These are phyloP conservation scores for Solanum sejunctum DNA, from an alignment of 257 asterid genomes.

Conservation along the genomic window DNA sequence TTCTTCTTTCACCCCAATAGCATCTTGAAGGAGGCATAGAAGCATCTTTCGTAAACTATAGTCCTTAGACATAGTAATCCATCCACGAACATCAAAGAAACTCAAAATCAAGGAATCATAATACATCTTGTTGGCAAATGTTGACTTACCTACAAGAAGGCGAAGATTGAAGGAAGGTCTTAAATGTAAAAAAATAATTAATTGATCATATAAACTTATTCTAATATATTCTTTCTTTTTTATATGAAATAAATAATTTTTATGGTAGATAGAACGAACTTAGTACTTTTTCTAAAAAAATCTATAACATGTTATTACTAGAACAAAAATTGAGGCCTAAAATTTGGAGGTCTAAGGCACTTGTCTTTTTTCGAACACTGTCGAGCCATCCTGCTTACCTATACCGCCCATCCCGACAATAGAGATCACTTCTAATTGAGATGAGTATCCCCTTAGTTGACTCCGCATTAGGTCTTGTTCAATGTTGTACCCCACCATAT, in stretches of 20 bases:
- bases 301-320: too few species aligned
- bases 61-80: background rate
- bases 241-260: too few species aligned
- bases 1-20: background rate
- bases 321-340: too few species aligned
- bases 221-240: too few species aligned
- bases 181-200: too few species aligned
- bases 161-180: too few species aligned
- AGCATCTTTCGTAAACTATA: background rate
- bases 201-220: too few species aligned
- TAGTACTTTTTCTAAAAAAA: too few species aligned
- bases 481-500: background rate
- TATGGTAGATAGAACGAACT: too few species aligned
- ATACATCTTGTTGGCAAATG: background rate
- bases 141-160: background rate
- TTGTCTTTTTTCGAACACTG: too few species aligned
- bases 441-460: background rate
- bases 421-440: background rate
- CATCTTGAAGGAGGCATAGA: background rate
- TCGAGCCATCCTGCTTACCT: background rate
- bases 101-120: background rate
- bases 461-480: background rate
- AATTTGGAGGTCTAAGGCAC: too few species aligned
- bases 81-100: background rate
- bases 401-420: background rate